These are phyloP conservation scores for Tympanopsis confertula DNA, from an alignment of 2,329 filamentous ascomycete genomes.

Conservation along the genomic window DNA sequence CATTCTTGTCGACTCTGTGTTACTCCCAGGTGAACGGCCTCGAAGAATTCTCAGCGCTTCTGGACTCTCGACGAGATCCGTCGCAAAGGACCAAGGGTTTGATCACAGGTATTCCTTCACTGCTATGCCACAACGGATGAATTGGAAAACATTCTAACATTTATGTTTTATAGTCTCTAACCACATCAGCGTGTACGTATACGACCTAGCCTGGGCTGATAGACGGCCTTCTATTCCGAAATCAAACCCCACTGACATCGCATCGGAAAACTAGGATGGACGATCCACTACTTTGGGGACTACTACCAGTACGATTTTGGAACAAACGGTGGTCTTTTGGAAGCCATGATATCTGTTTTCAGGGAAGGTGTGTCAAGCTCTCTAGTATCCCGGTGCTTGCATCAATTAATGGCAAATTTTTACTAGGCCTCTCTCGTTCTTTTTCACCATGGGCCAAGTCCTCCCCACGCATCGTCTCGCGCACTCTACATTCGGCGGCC, in stretches of 20 bases:
- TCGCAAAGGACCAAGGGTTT: constrained; percentile 33
- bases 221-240: constrained; percentile 1
- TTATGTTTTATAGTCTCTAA: constrained; percentile 55
- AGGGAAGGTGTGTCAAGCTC: constrained; percentile 51
- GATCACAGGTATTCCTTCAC: background rate
- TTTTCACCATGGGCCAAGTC: constrained; percentile 84
- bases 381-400: background rate
- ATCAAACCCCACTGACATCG: no score
- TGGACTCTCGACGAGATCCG: constrained; percentile 63
- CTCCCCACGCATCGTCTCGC: constrained; percentile 75
- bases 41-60: constrained; percentile 59
- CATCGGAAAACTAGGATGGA: no score
- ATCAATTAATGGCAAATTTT: constrained; percentile 1
- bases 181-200: constrained; percentile 75
- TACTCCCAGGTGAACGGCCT: constrained; percentile 67
- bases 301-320: constrained; percentile 64
- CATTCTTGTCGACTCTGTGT: constrained; percentile 67
- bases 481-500: constrained; percentile 69
- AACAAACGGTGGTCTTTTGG: constrained; percentile 83
- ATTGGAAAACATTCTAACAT: background rate
- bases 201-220: constrained; percentile 2
- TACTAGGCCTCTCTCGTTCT: constrained; percentile 53
- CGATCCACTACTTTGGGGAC: constrained; percentile 88
- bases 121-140: background rate
- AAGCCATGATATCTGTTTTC: constrained; percentile 91